phyloP scores from a whole-genome alignment of 306 rosid species.

The Chamaecrista fasciculata region DNA sequence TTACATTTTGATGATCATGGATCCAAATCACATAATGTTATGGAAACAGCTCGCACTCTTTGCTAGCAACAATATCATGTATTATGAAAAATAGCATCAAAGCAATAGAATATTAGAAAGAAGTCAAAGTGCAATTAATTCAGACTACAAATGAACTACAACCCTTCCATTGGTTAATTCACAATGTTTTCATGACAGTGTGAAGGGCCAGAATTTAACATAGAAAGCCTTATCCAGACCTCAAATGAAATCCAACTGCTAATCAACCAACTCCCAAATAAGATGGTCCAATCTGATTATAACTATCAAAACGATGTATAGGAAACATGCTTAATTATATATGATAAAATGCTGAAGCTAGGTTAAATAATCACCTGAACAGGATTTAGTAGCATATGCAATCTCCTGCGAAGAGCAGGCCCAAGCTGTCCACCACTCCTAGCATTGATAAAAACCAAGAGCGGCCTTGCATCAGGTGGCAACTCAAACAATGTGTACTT shows the following conservation, averaged over 20 bases:
- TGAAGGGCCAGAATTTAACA: slow-evolving; percentile 24
- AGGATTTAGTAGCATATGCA: slow-evolving; percentile 73
- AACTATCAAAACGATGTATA: slow-evolving; percentile 19
- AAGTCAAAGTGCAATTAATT: slow-evolving; percentile 14
- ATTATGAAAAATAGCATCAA: background rate
- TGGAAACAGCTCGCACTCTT: background rate
- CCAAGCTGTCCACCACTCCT: slow-evolving; percentile 78
- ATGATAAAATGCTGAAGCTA: slow-evolving; percentile 19
- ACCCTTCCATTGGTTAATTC: background rate
- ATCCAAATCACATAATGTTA: slow-evolving; percentile 16
- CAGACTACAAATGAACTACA: slow-evolving; percentile 1
- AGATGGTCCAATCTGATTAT: slow-evolving; percentile 9
- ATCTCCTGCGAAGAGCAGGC: slow-evolving; percentile 63
- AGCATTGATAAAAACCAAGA: slow-evolving; percentile 71
- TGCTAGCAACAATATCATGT: background rate
- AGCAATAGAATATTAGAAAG: slow-evolving; percentile 11
- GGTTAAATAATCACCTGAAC: slow-evolving; percentile 52
- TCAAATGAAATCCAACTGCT: slow-evolving; percentile 1
- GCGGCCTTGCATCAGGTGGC: slow-evolving; percentile 67
- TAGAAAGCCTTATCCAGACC: slow-evolving; percentile 25
- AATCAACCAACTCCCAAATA: slow-evolving; percentile 23
- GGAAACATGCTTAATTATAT: slow-evolving; percentile 7
- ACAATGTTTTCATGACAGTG: background rate
- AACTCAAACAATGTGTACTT: slow-evolving; percentile 55
- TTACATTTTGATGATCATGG: slow-evolving; percentile 18